Conservation (phyloP, 352 stramenopile genomes). For the Globisporangium spinosum region DNA sequence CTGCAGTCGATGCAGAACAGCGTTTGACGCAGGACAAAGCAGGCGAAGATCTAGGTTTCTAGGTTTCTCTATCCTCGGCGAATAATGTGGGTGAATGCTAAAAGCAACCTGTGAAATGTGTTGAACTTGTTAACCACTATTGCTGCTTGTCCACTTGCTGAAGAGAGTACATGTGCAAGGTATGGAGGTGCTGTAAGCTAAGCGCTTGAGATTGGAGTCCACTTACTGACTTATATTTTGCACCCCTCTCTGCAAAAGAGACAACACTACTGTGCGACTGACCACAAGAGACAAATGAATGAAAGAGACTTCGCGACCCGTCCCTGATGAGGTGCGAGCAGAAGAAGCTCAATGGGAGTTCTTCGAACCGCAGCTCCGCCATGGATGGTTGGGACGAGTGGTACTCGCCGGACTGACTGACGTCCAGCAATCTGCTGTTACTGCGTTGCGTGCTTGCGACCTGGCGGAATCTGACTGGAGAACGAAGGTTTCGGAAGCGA, state of each 20-base stretch:
- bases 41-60: not conserved
- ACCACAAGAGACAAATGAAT: not conserved
- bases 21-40: not conserved
- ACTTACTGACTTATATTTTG: not conserved
- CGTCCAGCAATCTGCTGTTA: not conserved
- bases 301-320: not conserved
- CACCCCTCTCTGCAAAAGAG: not conserved
- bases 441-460: not conserved
- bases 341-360: not conserved
- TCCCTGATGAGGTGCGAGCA: conserved; percentile 4
- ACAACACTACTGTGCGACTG: not conserved
- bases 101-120: not conserved
- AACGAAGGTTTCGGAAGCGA: not conserved
- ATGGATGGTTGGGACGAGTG: not conserved
- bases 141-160: not conserved
- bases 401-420: not conserved
- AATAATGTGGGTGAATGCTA: conserved; percentile 4
- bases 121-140: not conserved
- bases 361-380: not conserved
- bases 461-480: not conserved
- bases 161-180: not conserved
- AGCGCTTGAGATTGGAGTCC: not conserved
- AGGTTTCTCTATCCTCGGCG: not conserved
- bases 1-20: conserved; percentile 23
- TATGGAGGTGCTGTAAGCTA: not conserved